Conservation (phyloP, 768 basidiomycete genomes). For the Hericium erinaceus region DNA sequence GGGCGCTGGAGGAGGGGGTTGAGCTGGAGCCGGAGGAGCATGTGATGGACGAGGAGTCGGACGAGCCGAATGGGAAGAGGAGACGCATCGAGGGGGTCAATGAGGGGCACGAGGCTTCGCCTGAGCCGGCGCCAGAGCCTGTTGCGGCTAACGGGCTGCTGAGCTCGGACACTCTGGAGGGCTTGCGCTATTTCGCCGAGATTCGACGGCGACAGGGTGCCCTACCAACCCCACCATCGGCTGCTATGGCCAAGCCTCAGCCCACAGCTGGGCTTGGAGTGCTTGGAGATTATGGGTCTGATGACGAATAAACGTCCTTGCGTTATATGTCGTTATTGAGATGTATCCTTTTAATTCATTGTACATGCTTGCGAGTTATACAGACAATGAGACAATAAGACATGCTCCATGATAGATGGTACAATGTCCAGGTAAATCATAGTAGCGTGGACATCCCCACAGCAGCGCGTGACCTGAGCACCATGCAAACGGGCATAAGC, state of each 20-base stretch:
- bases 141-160: slow-evolving; percentile 47
- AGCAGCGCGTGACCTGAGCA: neutral
- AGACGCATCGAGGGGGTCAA: slow-evolving; percentile 24
- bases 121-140: neutral
- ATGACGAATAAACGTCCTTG: slow-evolving; percentile 37
- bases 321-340: neutral
- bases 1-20: slow-evolving; percentile 81
- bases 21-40: slow-evolving; percentile 10
- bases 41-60: slow-evolving; percentile 22
- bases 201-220: slow-evolving; percentile 61
- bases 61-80: slow-evolving; percentile 28
- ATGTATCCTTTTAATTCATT: neutral
- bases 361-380: neutral
- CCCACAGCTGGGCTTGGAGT: slow-evolving; percentile 39
- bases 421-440: neutral
- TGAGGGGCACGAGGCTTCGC: slow-evolving; percentile 12
- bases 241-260: slow-evolving; percentile 21
- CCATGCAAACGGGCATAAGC: neutral
- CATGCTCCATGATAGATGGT: neutral
- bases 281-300: slow-evolving; percentile 73
- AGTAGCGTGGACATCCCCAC: neutral
- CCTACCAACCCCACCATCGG: slow-evolving; percentile 13
- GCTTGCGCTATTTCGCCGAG: slow-evolving; percentile 85
- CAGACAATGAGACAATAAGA: neutral
- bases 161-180: slow-evolving; percentile 78